Evolutionary conservation across 768 basidiomycete genomes (phyloP).

Genomic region (Naganishia vishniacii): DNA sequence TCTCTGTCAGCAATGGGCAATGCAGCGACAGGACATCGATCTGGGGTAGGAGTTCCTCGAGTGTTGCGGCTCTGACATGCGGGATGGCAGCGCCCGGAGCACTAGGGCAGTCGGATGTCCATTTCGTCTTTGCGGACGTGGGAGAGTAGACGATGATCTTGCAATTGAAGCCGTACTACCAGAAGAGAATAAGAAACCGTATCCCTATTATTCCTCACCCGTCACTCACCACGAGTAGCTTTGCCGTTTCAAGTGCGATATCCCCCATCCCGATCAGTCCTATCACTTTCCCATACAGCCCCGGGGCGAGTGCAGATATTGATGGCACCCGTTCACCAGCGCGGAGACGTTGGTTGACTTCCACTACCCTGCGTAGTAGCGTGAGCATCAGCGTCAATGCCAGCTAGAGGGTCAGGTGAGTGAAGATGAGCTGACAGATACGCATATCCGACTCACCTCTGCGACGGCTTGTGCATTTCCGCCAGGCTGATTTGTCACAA

Average conservation of each 20-base stretch:
- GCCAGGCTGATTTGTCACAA: conserved; percentile 39
- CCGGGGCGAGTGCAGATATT: conserved; percentile 35
- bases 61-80: conserved; percentile 34
- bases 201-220: too few species aligned
- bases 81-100: conserved; percentile 30
- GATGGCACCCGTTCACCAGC: conserved; percentile 35
- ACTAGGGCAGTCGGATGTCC: conserved; percentile 27
- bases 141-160: conserved; percentile 44
- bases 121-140: conserved; percentile 37
- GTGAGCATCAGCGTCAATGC: conserved; percentile 34
- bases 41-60: conserved; percentile 40
- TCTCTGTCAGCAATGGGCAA: conserved; percentile 44
- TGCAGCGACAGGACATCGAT: conserved; percentile 48
- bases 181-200: background rate
- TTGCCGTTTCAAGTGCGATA: conserved; percentile 41
- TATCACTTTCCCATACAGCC: conserved; percentile 43
- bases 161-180: conserved; percentile 38
- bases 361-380: conserved; percentile 36
- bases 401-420: conserved; percentile 28
- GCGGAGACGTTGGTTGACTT: conserved; percentile 33
- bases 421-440: too few species aligned
- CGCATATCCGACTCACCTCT: conserved; percentile 29
- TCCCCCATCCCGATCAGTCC: conserved; percentile 49
- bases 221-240: conserved; percentile 36
- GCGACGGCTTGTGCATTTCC: conserved; percentile 35